Evolutionary conservation across 78 protist genomes (phyloP).

Genomic region (Cavenderia fasciculata): DNA sequence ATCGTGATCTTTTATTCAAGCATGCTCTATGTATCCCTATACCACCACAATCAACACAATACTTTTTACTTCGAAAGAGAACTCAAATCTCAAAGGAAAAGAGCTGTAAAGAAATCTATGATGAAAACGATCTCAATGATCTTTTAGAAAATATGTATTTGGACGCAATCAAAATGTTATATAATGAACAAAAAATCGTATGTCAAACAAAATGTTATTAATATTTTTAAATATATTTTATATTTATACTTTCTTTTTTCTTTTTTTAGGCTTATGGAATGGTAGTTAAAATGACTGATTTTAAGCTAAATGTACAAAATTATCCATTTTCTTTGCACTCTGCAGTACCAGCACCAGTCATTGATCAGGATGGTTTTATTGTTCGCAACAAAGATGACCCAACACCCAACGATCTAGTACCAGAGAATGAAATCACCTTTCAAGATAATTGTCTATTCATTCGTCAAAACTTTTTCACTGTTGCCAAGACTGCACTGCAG

Average conservation of each 20-base stretch:
- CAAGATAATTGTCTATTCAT: not conserved
- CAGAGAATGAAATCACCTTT: not conserved
- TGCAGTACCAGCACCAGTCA: not conserved
- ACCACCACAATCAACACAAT: conserved; percentile 7
- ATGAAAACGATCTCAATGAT: conserved; percentile 33
- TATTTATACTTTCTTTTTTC: not conserved
- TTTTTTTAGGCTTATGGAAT: conserved; percentile 6
- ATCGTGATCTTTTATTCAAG: conserved; percentile 32
- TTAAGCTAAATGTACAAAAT: not conserved
- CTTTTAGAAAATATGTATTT: not conserved
- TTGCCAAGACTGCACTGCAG: not conserved
- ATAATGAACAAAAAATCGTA: not conserved
- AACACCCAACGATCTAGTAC: not conserved
- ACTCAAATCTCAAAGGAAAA: conserved; percentile 44
- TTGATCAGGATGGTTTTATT: not conserved
- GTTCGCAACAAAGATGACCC: not conserved
- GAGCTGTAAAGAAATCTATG: conserved; percentile 55
- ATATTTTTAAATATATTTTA: not conserved
- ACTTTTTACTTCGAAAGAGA: conserved; percentile 2
- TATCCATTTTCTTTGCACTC: not conserved
- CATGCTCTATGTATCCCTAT: conserved; percentile 56
- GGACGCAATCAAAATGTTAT: not conserved
- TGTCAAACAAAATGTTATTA: not conserved
- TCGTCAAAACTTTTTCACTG: not conserved
- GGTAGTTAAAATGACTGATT: conserved; percentile 41